A percentile compares a stretch with the other conserved stretches of the same genome.
Conservation (phyloP, 1,284 basidiomycete species). For the Melampsora occidentalis region DNA sequence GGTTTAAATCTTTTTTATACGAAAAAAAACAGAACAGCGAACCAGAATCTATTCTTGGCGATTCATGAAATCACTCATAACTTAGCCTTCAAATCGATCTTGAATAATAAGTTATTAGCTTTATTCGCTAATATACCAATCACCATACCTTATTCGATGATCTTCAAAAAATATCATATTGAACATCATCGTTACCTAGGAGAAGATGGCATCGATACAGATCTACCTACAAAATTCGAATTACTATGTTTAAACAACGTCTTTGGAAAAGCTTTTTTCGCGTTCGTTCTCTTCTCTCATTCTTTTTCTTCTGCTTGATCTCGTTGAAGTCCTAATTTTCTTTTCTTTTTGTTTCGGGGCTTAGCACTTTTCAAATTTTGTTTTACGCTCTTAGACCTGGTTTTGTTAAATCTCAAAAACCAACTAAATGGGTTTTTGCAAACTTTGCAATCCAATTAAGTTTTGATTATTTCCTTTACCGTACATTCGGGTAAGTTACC, state of each 20-base stretch:
- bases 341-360: neutral
- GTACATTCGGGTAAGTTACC: conserved; percentile 57
- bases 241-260: conserved; percentile 87
- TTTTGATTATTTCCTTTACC: conserved; percentile 65
- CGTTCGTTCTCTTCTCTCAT: conserved; percentile 51
- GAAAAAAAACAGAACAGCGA: conserved; percentile 77
- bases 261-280: conserved; percentile 95
- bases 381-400: conserved; percentile 96
- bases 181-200: conserved; percentile 92
- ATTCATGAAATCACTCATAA: conserved; percentile 99
- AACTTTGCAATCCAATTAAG: conserved; percentile 70
- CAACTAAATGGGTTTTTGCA: conserved; percentile 77
- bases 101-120: conserved; percentile 79
- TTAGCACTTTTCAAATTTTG: conserved; percentile 83
- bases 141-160: conserved; percentile 88
- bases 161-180: conserved; percentile 91
- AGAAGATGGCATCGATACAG: conserved; percentile 94
- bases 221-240: conserved; percentile 83
- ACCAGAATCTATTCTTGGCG: conserved; percentile 94
- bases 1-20: no score
- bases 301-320: neutral
- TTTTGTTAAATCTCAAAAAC: conserved; percentile 79
- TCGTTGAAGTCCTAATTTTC: neutral
- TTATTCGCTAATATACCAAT: conserved; percentile 90
- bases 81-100: conserved; percentile 80